Evolutionary conservation across 371 early-diverging fungal species (phyloP), one percentile per base, ranked within the genome.

Genomic region (Circinella umbellata): DNA sequence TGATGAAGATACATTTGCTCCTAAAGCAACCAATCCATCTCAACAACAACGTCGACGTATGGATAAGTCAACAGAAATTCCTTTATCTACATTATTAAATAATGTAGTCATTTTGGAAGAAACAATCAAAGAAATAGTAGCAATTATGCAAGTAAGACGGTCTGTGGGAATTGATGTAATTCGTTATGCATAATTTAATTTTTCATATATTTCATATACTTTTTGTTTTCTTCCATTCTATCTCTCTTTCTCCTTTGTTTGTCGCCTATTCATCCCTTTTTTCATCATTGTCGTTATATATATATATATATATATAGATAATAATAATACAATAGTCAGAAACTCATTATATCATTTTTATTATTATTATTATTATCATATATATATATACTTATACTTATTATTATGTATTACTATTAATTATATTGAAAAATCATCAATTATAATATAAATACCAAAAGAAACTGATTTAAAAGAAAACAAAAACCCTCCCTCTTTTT

Each of bases 101-200:
- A 97, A 97, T 76, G 93, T 95, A 17, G 90, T 98, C 17, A 93
- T 96, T 37, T 70, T 98, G 64, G 95, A 98, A 71, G 98, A 98
- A 80, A 86, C 90, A 6, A 90, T 93, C 42, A 96, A 96, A 73
- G 98, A 98, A 73, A 76, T 96, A 10, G 87, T 97, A 8, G 94
- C 96, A 15, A 84, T 92, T 27, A 81, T 96, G 67, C 93, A 94
- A 74, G 92, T 93, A 35, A 89, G 94, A 37, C 80, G 92, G 65
- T 91, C 91, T 68, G 73, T 88, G 49, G 94, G 95, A n/a, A 86
- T 92, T 34, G 95, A 94, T 76, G 85, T 88, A 69, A 86, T 89
- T 55, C 73, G 79, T 13, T 89, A 84, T 54, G 17, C 55, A n/a
- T 73, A 69, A 63, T 46, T 57, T 57, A n/a, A 17, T 9, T 4